A percentile compares a stretch with the other conserved stretches of the same genome.
These are phyloP conservation scores for Boletus speciosus DNA, from an alignment of 768 basidiomycete species.

Conservation along the genomic window DNA sequence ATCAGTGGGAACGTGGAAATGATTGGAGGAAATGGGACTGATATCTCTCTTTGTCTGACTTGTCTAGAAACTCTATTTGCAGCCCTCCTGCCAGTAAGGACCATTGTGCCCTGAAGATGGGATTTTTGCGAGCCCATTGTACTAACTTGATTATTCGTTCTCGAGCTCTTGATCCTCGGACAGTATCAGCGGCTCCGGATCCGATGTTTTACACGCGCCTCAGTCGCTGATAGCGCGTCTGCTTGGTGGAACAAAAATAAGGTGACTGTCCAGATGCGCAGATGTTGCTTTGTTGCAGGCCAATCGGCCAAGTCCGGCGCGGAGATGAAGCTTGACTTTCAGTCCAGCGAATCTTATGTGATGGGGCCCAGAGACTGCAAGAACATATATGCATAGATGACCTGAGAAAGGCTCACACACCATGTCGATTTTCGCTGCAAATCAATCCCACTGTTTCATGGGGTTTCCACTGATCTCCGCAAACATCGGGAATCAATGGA, in stretches of 20 bases:
- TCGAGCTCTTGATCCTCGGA: constrained; percentile 13
- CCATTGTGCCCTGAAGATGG: background rate
- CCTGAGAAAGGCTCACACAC: constrained; percentile 1
- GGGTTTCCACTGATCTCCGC: background rate
- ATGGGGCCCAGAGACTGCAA: background rate
- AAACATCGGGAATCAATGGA: background rate
- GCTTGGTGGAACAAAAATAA: constrained; percentile 1
- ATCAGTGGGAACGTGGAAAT: constrained; percentile 9
- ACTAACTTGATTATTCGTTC: background rate
- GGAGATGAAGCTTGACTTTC: constrained; percentile 6
- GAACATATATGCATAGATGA: background rate
- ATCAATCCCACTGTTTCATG: background rate
- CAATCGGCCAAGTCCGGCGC: constrained; percentile 1
- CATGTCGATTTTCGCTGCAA: background rate
- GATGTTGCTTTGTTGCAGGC: background rate
- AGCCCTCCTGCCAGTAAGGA: background rate
- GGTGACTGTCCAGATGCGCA: background rate
- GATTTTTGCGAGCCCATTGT: background rate
- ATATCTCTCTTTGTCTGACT: background rate
- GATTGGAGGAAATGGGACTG: background rate
- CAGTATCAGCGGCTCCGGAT: background rate
- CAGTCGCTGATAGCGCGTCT: background rate
- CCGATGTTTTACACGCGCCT: background rate
- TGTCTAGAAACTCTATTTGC: constrained; percentile 1
- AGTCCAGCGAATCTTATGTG: background rate